Evolutionary conservation across 2,329 filamentous ascomycete genomes (phyloP), one percentile per base, ranked within the genome.

Genomic region (Polytolypa hystricis): DNA sequence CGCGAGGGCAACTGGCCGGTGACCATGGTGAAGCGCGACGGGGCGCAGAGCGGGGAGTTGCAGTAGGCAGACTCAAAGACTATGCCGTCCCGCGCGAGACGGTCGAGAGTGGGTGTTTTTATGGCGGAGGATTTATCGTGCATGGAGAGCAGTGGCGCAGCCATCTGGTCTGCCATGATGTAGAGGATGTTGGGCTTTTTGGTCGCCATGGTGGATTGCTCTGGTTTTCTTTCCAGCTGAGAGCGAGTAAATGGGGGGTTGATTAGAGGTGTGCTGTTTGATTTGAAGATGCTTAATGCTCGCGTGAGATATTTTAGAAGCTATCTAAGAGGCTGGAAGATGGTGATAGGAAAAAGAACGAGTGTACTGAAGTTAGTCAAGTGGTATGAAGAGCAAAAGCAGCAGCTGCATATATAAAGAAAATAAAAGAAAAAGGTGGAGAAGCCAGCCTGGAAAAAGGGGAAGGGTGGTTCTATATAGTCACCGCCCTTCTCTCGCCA

Each of bases 141-240:
- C 67, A 94, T 89, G 66, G 86, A 89, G 48, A 95, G 75, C 49
- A 87, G 73, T 12, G 87, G 87, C 18, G 87, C 87, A 12, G 87
- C 83, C 58, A 95, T 77, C 66, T 95, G 87, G 63, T 95, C 87
- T 37, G 87, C 87, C 86, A 95, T 94, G 65, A 95, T 93, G 69
- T 91, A 94, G 31, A 87, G 70, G 48, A 89, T 83, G 61, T 87
- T 87, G 42, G 81, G 81, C 56, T 71, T 71, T 47, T 67, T 67
- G 41, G 55, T 29, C 14, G 30, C 26, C 15, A 25, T 25, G 7
- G 21, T 7, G 21, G n/a, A 25, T 25, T n/a, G 21, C 21, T 25
- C n/a, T 25, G 7, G n/a, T 25, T 7, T 25, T 25, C 7, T 25
- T 7, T 25, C 7, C 21, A 25, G n/a, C n/a, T 7, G 21, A 25